Conservation (phyloP, 768 basidiomycete species). For the Boletus reticuloceps region DNA sequence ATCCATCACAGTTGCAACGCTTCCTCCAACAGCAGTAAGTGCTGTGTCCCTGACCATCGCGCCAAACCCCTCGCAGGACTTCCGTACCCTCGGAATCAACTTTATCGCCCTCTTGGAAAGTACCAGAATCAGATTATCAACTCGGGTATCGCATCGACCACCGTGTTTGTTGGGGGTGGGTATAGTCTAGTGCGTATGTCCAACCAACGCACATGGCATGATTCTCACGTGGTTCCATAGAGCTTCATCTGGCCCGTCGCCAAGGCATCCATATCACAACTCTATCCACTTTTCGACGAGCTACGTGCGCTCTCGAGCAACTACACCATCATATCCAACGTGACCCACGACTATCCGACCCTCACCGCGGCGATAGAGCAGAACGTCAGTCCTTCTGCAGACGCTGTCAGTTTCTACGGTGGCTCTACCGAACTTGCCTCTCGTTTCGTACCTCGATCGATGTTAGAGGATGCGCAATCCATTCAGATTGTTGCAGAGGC, state of each 20-base stretch:
- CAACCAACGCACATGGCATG: no score
- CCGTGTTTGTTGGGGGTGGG: background rate
- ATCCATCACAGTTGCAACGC: constrained; percentile 16
- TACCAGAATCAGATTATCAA: constrained; percentile 13
- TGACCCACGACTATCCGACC: constrained; percentile 12
- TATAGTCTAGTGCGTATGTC: constrained; percentile 7
- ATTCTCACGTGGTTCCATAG: background rate
- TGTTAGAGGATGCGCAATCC: constrained; percentile 2
- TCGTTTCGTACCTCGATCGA: constrained; percentile 16
- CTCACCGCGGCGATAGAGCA: constrained; percentile 5
- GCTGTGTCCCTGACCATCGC: constrained; percentile 4
- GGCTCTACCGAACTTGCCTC: constrained; percentile 6
- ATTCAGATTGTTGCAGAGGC: constrained; percentile 13
- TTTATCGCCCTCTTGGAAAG: constrained; percentile 17
- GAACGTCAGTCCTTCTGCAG: constrained; percentile 5
- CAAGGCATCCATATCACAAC: constrained; percentile 1
- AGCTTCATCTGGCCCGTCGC: constrained; percentile 8
- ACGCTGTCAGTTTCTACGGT: constrained; percentile 9
- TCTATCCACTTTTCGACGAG: constrained; percentile 17
- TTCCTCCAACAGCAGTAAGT: constrained; percentile 7
- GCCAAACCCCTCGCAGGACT: constrained; percentile 14
- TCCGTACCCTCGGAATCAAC: constrained; percentile 4
- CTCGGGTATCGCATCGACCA: constrained; percentile 4
- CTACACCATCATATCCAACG: constrained; percentile 11
- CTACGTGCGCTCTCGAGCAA: constrained; percentile 7